These are phyloP conservation scores for Kwoniella dendrophila DNA, from an alignment of 768 basidiomycete species.

Conservation along the genomic window DNA sequence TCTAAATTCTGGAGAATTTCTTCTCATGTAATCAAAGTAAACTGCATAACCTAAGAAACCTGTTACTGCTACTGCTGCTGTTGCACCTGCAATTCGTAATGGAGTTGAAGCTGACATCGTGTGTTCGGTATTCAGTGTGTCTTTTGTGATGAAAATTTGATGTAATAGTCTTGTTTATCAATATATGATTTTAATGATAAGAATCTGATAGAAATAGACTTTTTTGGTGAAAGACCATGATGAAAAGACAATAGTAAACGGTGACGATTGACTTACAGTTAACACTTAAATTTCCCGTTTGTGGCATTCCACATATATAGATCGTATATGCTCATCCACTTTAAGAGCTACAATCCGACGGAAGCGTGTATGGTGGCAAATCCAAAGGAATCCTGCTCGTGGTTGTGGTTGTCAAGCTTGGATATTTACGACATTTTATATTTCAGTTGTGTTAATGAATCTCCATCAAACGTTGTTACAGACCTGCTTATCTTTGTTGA, in stretches of 20 bases:
- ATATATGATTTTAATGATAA: no score
- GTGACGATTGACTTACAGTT: background rate
- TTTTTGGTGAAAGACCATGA: background rate
- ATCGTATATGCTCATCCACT: background rate
- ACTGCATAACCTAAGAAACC: constrained; percentile 71
- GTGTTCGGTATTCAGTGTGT: background rate
- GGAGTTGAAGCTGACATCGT: constrained; percentile 18
- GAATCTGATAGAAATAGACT: no score
- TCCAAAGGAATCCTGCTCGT: background rate
- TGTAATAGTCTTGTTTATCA: background rate
- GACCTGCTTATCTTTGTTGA: no score
- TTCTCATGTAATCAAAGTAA: constrained; percentile 93
- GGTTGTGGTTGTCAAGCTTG: background rate
- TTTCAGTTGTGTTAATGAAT: no score
- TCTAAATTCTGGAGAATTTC: constrained; percentile 84
- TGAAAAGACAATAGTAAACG: background rate
- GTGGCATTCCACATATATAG: background rate
- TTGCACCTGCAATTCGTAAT: constrained; percentile 39
- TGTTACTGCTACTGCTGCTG: constrained; percentile 48
- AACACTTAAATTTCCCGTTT: constrained; percentile 1
- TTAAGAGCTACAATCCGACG: background rate
- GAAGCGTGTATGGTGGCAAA: background rate
- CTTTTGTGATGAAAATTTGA: background rate
- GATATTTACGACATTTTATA: background rate
- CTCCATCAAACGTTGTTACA: no score